Base-by-base conservation (phyloP, 805 yeast genomes). In the Candida khao-thaluensis region DNA sequence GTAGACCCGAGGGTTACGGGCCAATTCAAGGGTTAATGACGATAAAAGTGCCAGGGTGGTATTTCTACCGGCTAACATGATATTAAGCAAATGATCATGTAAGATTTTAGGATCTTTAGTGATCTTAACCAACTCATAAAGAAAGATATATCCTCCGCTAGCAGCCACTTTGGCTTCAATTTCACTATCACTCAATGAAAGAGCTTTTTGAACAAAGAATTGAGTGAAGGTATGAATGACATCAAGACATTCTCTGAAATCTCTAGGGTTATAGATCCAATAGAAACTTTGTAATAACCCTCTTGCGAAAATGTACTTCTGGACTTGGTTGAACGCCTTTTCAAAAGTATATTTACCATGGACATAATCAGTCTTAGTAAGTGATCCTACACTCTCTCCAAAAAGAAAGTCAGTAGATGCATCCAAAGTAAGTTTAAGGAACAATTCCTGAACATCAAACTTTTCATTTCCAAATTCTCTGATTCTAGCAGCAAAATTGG, bases 381-480 rank as follows among this genome's bases (percentile, higher is more conserved):
- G 54, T 7, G 60, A 45, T 20, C 47, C 53, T 20, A 59, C 60
- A 17, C 63, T 50, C 42, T 62, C 64, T 12, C 72, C 72, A 48
- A 67, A 64, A 37, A 67, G 53, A 45, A 67, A 64, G 43, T 66
- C 72, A 5, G 69, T 52, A 5, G 71, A 59, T 17, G 71, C 56
- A 47, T 67, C 72, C 37, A 67, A 57, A 8, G 72, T 65, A 21
- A 66, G 57, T 30, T 51, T 54, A 43, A 57, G 59, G 39, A 63
- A 59, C 34, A 62, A 56, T 23, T 62, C 64, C 37, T 64, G 70
- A 26, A 62, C 43, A 42, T 64, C 61, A 38, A 64, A 50, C 10
- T 51, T 44, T 14, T 42, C 30, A 4, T 64, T 64, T 7, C 51
- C 36, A 12, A 38, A 31, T 17, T 44, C 35, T 22, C 35, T 47